Evolutionary conservation across 2,329 filamentous ascomycete genomes (phyloP).

Genomic region (Fusarium albidum): DNA sequence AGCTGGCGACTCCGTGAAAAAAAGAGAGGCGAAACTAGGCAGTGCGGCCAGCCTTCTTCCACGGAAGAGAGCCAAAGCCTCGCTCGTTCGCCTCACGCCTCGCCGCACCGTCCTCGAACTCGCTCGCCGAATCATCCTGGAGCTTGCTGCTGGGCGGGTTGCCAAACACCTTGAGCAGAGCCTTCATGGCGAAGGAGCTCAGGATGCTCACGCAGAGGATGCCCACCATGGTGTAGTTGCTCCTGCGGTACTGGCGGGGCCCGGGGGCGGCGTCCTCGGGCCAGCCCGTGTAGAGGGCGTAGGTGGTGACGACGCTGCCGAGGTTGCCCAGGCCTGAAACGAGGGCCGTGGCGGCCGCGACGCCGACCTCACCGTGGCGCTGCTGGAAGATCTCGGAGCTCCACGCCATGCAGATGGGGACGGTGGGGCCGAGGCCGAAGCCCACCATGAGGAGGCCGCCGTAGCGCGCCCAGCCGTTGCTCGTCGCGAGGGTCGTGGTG

Average conservation of each 20-base stretch:
- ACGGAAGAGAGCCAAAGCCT: slow-evolving; percentile 59
- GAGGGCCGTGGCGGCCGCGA: slow-evolving; percentile 84
- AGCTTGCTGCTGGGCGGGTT: slow-evolving; percentile 60
- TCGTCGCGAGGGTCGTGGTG: slow-evolving; percentile 76
- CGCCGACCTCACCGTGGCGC: slow-evolving; percentile 88
- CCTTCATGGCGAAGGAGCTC: slow-evolving; percentile 73
- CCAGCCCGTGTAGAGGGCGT: slow-evolving; percentile 90
- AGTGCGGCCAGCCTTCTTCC: slow-evolving; percentile 44
- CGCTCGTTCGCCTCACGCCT: slow-evolving; percentile 65
- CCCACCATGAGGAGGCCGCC: slow-evolving; percentile 89
- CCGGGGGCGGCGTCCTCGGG: slow-evolving; percentile 75
- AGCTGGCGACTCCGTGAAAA: slow-evolving; percentile 4
- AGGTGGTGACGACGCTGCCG: slow-evolving; percentile 86
- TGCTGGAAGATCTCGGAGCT: slow-evolving; percentile 89
- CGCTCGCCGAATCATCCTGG: slow-evolving; percentile 49
- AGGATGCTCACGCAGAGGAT: slow-evolving; percentile 82
- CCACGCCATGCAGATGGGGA: slow-evolving; percentile 95
- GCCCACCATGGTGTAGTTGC: slow-evolving; percentile 88
- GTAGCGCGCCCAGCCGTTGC: slow-evolving; percentile 82
- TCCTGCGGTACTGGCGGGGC: slow-evolving; percentile 77
- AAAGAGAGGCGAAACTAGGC: slow-evolving; percentile 23
- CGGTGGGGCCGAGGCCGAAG: slow-evolving; percentile 88
- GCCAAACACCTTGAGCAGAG: slow-evolving; percentile 67
- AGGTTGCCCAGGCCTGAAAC: slow-evolving; percentile 89
- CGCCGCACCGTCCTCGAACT: slow-evolving; percentile 68